These are phyloP conservation scores for Hyaloscypha bicolor DNA, from an alignment of 495 filamentous ascomycete species.

Conservation along the genomic window DNA sequence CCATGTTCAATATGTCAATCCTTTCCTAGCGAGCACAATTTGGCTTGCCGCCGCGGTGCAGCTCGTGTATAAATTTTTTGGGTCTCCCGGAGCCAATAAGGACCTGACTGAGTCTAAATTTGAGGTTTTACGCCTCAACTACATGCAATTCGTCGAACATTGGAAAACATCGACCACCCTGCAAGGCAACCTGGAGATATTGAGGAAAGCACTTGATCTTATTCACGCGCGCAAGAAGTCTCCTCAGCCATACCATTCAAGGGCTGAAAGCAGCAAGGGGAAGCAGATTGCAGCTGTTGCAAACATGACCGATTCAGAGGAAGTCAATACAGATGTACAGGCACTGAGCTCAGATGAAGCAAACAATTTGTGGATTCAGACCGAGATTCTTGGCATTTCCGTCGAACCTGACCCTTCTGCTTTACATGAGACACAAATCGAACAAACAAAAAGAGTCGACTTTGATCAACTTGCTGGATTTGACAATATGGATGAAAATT, in stretches of 20 bases:
- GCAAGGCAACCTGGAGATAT: constrained; percentile 22
- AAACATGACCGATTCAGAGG: too few relatives aligned
- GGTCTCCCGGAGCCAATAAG: background rate
- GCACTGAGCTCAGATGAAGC: too few relatives aligned
- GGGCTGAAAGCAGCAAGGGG: too few relatives aligned
- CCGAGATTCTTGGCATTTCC: too few relatives aligned
- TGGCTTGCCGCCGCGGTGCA: constrained; percentile 38
- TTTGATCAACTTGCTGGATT: too few relatives aligned
- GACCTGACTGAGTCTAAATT: constrained; percentile 24
- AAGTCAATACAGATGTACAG: too few relatives aligned
- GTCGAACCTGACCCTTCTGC: too few relatives aligned
- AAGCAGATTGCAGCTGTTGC: too few relatives aligned
- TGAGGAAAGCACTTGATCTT: constrained; percentile 22
- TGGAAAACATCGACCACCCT: constrained; percentile 21
- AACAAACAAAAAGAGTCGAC: too few relatives aligned
- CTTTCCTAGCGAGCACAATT: constrained; percentile 37
- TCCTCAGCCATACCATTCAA: background rate
- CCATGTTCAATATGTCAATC: constrained; percentile 35
- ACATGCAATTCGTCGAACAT: constrained; percentile 18
- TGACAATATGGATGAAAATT: too few relatives aligned
- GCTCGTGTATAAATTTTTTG: constrained; percentile 23
- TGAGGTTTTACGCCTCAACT: constrained; percentile 25
- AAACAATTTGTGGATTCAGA: too few relatives aligned
- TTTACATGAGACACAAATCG: too few relatives aligned
- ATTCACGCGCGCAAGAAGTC: background rate